These are phyloP conservation scores for Daldinia eschscholtzii DNA, from an alignment of 2,329 filamentous ascomycete genomes.

Conservation along the genomic window DNA sequence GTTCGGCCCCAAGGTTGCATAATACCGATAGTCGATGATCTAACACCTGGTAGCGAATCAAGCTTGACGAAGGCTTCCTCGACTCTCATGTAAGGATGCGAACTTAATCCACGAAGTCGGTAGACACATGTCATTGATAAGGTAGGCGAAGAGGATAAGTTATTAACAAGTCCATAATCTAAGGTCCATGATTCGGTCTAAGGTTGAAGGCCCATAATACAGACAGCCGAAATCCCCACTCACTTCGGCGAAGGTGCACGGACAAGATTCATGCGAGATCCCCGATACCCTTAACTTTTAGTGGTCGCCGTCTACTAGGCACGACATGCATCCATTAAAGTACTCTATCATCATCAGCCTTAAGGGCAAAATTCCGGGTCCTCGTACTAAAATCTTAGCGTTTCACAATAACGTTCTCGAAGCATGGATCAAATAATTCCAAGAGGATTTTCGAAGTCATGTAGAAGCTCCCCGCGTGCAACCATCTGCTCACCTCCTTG, in stretches of 20 bases:
- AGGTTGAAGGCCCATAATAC: conserved; percentile 34
- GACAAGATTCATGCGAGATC: conserved; percentile 40
- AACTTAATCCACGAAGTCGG: background rate
- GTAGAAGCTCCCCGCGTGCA: conserved; percentile 36
- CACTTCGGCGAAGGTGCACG: conserved; percentile 42
- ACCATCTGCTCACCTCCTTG: conserved; percentile 25
- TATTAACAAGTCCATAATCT: conserved; percentile 11
- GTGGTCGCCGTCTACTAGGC: conserved; percentile 36
- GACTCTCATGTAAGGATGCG: background rate
- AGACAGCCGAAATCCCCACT: conserved; percentile 28
- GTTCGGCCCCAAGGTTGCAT: conserved; percentile 11
- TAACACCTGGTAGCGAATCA: background rate
- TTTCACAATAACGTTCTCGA: conserved; percentile 44
- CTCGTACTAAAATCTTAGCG: conserved; percentile 18
- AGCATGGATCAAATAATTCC: conserved; percentile 31
- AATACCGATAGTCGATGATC: conserved; percentile 11
- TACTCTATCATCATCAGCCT: conserved; percentile 30
- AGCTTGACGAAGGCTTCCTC: background rate
- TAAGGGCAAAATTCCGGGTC: conserved; percentile 19
- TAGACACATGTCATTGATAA: conserved; percentile 10
- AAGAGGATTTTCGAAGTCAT: conserved; percentile 36
- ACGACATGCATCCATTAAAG: background rate
- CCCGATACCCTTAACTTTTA: conserved; percentile 33
- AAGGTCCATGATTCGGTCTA: conserved; percentile 25
- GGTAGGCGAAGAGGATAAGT: conserved; percentile 2